A percentile compares a stretch with the other conserved stretches of the same genome.
These are phyloP conservation scores for Stagonosporopsis tanaceti DNA, from an alignment of 2,329 filamentous ascomycete genomes.

Conservation along the genomic window DNA sequence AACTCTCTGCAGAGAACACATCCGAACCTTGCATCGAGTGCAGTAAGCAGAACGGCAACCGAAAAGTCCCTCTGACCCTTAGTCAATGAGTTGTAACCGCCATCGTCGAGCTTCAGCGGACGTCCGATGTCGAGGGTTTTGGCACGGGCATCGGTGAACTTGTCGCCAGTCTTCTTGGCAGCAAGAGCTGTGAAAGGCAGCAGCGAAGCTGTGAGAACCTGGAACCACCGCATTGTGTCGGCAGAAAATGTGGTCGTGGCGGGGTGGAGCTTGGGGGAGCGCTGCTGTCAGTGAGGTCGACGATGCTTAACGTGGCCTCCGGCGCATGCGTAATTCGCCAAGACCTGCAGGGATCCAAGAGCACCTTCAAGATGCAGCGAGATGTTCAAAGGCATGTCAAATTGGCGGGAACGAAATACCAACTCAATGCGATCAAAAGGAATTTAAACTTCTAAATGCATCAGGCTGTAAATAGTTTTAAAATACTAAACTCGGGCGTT, in stretches of 20 bases:
- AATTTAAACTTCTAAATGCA: background rate
- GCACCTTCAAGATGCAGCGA: background rate
- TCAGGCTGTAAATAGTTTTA: background rate
- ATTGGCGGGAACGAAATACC: background rate
- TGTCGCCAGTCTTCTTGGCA: conserved; percentile 70
- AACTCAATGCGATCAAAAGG: background rate
- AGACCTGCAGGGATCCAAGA: conserved; percentile 25
- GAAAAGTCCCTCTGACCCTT: conserved; percentile 82
- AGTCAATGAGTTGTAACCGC: conserved; percentile 77
- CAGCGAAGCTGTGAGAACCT: conserved; percentile 68
- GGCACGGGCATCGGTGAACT: conserved; percentile 74
- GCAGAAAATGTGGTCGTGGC: conserved; percentile 25
- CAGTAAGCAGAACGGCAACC: conserved; percentile 83
- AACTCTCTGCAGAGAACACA: conserved; percentile 90
- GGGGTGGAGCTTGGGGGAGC: conserved; percentile 21
- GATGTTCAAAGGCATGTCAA: background rate
- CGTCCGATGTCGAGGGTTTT: conserved; percentile 68
- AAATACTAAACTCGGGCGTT: background rate
- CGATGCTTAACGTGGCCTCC: conserved; percentile 46
- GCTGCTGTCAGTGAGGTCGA: conserved; percentile 15
- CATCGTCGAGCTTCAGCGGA: conserved; percentile 81
- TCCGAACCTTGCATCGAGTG: conserved; percentile 81
- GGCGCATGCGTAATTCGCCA: conserved; percentile 42
- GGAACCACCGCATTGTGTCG: conserved; percentile 70
- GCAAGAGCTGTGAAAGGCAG: conserved; percentile 68